A percentile compares a stretch with the other conserved stretches of the same genome.
phyloP scores from a whole-genome alignment of 352 stramenopile genomes.

The Globisporangium cylindrosporum region DNA sequence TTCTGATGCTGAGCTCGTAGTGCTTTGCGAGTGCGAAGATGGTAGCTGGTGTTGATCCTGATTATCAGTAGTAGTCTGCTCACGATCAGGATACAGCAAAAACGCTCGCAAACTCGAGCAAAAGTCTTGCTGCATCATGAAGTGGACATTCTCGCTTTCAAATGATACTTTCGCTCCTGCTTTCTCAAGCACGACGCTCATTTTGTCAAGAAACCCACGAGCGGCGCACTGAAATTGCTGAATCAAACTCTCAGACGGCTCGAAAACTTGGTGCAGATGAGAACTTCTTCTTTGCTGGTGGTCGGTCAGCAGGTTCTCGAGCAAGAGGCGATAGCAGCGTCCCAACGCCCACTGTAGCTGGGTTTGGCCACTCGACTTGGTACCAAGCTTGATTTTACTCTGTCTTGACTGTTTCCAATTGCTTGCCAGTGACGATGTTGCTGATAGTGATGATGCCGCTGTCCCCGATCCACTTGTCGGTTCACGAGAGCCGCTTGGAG shows the following conservation, averaged over 20 bases:
- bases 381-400: conserved; percentile 12
- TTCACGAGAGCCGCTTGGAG: too few relatives aligned
- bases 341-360: conserved; percentile 59
- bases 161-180: not conserved
- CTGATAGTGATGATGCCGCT: not conserved
- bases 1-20: not conserved
- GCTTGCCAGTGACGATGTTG: not conserved
- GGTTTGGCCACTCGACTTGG: conserved; percentile 17
- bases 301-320: conserved; percentile 28
- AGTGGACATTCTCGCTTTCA: conserved; percentile 25
- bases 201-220: conserved; percentile 26
- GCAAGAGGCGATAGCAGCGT: conserved; percentile 48
- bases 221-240: conserved; percentile 19
- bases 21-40: not conserved
- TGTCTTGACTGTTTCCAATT: conserved; percentile 18
- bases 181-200: conserved; percentile 25
- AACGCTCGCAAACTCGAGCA: conserved; percentile 33
- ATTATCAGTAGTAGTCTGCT: not conserved
- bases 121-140: conserved; percentile 75
- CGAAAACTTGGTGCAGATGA: not conserved
- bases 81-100: not conserved
- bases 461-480: not conserved
- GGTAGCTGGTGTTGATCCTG: not conserved
- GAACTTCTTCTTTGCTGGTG: not conserved
- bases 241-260: conserved; percentile 1